A percentile compares a stretch with the other conserved stretches of the same genome.
These are phyloP conservation scores for Globisporangium camurandrum DNA, from an alignment of 352 stramenopile genomes.

Conservation along the genomic window DNA sequence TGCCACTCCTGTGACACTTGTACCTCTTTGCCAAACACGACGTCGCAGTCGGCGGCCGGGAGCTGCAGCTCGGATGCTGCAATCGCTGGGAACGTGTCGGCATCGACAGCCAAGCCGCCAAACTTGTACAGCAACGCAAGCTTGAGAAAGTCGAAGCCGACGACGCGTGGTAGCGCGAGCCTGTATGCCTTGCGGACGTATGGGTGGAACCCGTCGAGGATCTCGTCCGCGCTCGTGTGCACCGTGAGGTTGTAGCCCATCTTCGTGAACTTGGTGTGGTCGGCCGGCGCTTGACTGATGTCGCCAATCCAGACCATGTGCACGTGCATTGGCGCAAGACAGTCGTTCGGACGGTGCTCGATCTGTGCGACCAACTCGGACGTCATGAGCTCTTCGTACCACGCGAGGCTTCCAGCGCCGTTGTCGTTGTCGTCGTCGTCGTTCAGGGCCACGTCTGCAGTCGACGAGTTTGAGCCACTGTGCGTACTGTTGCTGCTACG, in stretches of 20 bases:
- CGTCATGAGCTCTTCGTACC: slow-evolving; percentile 10
- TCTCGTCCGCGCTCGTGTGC: slow-evolving; percentile 8
- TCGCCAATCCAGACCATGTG: slow-evolving; percentile 17
- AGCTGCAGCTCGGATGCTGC: background rate
- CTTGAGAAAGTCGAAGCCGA: slow-evolving; percentile 15
- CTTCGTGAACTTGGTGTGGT: background rate
- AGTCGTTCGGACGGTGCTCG: background rate
- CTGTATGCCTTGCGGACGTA: slow-evolving; percentile 9
- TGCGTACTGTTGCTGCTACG: too few species aligned
- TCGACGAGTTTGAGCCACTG: too few species aligned
- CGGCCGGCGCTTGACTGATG: background rate
- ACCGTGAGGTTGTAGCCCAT: slow-evolving; percentile 10
- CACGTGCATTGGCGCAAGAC: slow-evolving; percentile 5
- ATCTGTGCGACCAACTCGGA: slow-evolving; percentile 4
- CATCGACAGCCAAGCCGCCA: slow-evolving; percentile 10
- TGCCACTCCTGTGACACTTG: background rate
- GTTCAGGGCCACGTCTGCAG: too few species aligned
- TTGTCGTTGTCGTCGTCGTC: too few species aligned
- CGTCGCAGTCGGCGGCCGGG: slow-evolving; percentile 4
- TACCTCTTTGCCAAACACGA: slow-evolving; percentile 13
- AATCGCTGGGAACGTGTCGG: slow-evolving; percentile 4
- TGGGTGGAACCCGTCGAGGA: slow-evolving; percentile 11
- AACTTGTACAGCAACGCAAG: slow-evolving; percentile 14
- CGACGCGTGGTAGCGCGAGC: slow-evolving; percentile 8
- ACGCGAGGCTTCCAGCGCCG: too few species aligned